Conservation (phyloP, 2,329 filamentous ascomycete genomes). For the Epichloe sylvatica region DNA sequence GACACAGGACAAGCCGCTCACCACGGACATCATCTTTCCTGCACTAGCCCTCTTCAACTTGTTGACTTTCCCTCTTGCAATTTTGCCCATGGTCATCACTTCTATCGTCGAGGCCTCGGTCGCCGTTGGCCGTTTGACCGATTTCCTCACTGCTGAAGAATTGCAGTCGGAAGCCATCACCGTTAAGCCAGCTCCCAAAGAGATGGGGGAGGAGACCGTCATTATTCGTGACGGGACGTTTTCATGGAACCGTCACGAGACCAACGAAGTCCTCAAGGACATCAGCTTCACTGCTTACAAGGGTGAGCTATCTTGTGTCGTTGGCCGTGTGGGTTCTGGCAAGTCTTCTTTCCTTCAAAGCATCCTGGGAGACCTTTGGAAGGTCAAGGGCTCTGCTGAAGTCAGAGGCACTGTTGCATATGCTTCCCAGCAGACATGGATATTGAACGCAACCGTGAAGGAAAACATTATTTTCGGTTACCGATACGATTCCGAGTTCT, state of each 20-base stretch:
- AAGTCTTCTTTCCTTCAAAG: constrained; percentile 88
- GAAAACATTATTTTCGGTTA: constrained; percentile 97
- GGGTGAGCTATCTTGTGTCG: constrained; percentile 82
- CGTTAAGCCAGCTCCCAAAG: constrained; percentile 53
- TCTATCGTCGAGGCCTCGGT: constrained; percentile 93
- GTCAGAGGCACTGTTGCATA: constrained; percentile 78
- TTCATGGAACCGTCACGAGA: constrained; percentile 81
- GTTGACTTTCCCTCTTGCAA: constrained; percentile 82
- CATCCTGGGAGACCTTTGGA: constrained; percentile 84
- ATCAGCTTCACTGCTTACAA: constrained; percentile 85
- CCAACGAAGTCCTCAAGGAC: constrained; percentile 57
- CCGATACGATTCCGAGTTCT: constrained; percentile 84
- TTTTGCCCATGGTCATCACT: constrained; percentile 95
- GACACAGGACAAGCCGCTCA: constrained; percentile 65
- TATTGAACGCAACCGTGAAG: constrained; percentile 93
- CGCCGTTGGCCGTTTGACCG: constrained; percentile 71
- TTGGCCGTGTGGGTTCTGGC: constrained; percentile 85
- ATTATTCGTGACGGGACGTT: constrained; percentile 74
- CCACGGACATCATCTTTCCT: constrained; percentile 91
- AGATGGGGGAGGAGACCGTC: constrained; percentile 79
- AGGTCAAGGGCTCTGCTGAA: constrained; percentile 68
- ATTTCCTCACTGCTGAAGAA: constrained; percentile 78
- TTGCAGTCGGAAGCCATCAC: constrained; percentile 73
- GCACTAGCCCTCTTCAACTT: constrained; percentile 89
- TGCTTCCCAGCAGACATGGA: constrained; percentile 85